These are phyloP conservation scores for Teratosphaeria zuluensis DNA, from an alignment of 2,329 filamentous ascomycete genomes.

Conservation along the genomic window DNA sequence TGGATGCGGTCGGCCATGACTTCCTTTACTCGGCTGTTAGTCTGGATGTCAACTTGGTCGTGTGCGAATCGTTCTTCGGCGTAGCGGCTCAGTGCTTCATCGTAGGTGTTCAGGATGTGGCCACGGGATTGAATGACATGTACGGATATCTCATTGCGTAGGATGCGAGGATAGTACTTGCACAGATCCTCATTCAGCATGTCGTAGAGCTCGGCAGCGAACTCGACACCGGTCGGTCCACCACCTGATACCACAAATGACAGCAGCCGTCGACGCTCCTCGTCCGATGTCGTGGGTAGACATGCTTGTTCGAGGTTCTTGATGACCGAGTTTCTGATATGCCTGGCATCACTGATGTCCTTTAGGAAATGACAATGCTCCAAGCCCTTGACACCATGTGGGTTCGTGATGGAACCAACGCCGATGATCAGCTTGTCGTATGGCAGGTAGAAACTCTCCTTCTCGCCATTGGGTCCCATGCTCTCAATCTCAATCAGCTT, in stretches of 20 bases:
- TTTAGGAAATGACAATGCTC: conserved; percentile 94
- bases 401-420: conserved; percentile 85
- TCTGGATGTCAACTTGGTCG: conserved; percentile 83
- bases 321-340: conserved; percentile 80
- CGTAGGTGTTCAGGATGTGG: conserved; percentile 96
- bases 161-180: conserved; percentile 70
- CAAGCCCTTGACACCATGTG: conserved; percentile 89
- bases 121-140: conserved; percentile 91
- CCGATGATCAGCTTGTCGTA: conserved; percentile 95
- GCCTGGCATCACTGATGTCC: conserved; percentile 82
- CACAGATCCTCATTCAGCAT: conserved; percentile 91
- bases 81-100: conserved; percentile 85
- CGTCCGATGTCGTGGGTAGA: conserved; percentile 82
- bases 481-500: conserved; percentile 85
- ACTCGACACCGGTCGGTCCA: conserved; percentile 93
- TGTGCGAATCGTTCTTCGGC: conserved; percentile 85
- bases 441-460: conserved; percentile 78
- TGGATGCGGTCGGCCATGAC: conserved; percentile 74
- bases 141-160: conserved; percentile 96
- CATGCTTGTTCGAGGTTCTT: conserved; percentile 84
- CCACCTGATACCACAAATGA: conserved; percentile 96
- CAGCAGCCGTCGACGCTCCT: conserved; percentile 74
- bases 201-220: conserved; percentile 92
- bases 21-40: conserved; percentile 87
- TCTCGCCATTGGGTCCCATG: conserved; percentile 58